Conservation (phyloP, 75 land plant species). For the Ceratopteris richardii region DNA sequence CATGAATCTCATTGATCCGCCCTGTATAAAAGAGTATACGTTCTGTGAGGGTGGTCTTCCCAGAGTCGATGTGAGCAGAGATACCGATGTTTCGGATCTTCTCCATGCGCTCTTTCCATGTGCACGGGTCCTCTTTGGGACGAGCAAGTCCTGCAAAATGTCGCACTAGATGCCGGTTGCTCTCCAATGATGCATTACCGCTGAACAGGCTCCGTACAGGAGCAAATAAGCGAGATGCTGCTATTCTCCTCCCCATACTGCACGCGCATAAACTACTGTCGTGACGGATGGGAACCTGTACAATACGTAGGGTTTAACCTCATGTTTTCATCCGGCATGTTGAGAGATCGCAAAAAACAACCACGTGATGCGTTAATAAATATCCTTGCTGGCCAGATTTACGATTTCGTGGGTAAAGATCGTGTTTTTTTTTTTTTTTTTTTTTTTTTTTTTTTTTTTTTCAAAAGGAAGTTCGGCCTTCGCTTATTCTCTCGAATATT, state of each 20-base stretch:
- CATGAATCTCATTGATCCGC: constrained; percentile 89
- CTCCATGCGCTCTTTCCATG: constrained; percentile 71
- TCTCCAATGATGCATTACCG: not conserved
- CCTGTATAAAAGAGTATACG: constrained; percentile 88
- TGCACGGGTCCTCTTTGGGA: constrained; percentile 16
- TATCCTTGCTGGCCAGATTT: no score
- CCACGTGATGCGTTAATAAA: no score
- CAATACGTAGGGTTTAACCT: no score
- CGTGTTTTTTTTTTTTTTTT: no score
- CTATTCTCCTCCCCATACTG: constrained; percentile 19
- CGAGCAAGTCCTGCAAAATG: constrained; percentile 22
- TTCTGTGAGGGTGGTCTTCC: constrained; percentile 96
- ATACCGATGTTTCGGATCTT: constrained; percentile 92
- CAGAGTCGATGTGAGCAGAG: constrained; percentile 97
- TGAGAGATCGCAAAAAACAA: no score
- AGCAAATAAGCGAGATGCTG: constrained; percentile 28
- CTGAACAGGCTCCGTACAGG: constrained; percentile 16
- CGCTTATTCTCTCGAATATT: no score
- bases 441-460: no score
- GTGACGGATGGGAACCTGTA: no score
- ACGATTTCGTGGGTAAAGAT: no score
- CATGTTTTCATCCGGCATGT: no score
- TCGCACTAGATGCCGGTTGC: not conserved
- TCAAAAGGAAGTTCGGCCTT: no score
- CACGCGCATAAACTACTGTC: no score